Evolutionary conservation across 352 stramenopile species (phyloP).

Genomic region (Globisporangium ultimum): DNA sequence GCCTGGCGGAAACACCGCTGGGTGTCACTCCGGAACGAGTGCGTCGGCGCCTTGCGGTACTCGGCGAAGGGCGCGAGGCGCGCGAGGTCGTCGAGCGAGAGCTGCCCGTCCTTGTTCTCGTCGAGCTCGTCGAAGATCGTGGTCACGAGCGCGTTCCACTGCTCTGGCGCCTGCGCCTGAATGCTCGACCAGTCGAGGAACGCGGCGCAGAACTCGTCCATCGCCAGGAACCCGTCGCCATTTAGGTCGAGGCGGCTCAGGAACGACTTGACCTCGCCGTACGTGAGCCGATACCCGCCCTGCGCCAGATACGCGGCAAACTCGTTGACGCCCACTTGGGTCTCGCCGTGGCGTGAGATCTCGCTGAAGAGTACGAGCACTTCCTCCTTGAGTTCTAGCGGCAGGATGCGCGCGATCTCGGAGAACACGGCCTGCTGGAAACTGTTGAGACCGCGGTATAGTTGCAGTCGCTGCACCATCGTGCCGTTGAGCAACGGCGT

Average conservation of each 20-base stretch:
- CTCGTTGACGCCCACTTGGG: conserved; percentile 47
- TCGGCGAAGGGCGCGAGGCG: conserved; percentile 35
- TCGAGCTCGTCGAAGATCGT: conserved; percentile 54
- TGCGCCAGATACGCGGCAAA: conserved; percentile 49
- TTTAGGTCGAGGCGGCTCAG: conserved; percentile 57
- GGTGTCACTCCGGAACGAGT: conserved; percentile 65
- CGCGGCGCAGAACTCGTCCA: conserved; percentile 65
- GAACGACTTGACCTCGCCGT: conserved; percentile 57
- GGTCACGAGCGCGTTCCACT: conserved; percentile 30
- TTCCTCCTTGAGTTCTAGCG: conserved; percentile 52
- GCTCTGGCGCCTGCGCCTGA: conserved; percentile 28
- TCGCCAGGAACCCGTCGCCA: conserved; percentile 51
- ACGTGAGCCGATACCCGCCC: conserved; percentile 58
- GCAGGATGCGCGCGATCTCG: conserved; percentile 48
- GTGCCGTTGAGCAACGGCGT: conserved; percentile 48
- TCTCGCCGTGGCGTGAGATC: conserved; percentile 43
- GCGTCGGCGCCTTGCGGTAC: conserved; percentile 11
- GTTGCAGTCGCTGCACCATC: conserved; percentile 68
- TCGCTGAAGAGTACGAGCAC: conserved; percentile 68
- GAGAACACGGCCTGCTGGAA: conserved; percentile 66
- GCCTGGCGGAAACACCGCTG: conserved; percentile 55
- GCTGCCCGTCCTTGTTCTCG: conserved; percentile 39
- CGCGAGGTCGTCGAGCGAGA: conserved; percentile 45
- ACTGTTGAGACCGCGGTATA: conserved; percentile 69
- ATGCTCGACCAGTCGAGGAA: conserved; percentile 66